Evolutionary conservation across 768 basidiomycete genomes (phyloP), one percentile per base, ranked within the genome.

Genomic region (Lentinula guzmanii): DNA sequence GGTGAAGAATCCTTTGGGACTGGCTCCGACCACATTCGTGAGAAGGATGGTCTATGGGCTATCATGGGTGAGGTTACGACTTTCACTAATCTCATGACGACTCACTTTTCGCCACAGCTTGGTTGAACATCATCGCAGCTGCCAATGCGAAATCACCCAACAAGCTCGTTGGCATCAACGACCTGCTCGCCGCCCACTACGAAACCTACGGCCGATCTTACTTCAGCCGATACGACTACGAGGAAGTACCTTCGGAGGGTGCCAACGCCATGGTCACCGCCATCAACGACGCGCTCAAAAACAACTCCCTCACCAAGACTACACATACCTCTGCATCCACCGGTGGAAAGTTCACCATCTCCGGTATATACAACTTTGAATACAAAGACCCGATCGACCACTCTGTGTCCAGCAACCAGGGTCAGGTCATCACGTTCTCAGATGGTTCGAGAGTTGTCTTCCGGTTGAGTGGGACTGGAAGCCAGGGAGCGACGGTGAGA

Each of bases 1-100:
- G 97, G 97, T 61, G 97, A 99, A 73, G 97, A 99, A 77, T 95
- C 93, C 3, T 99, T 99, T 73, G 97, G 97, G 61, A 99, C 97
- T 7, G 97, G 97, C n/a, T 98, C 96, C 13, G 97, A 99, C 75
- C 97, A 99, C 75, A 96, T 99, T 68, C 91, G 97, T 63, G 97
- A 99, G 80, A 99, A 99, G 82, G 97, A 99, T 68, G 97, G 97
- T 65, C 78, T 99, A 52, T 99, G 97, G 97, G 97, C 97, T 53
- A 82, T 99, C 65, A 80, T 98, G 50, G 95, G 94, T 92, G 65
- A 71, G 91, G 75, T 48, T 42, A 41, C 58, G 3, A 6, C 11
- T 60, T 34, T 41, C 39, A 58, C 48, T 39, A 63, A 63, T 57
- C 46, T 34, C 21, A 31, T 58, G 31, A 62, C 48, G 10, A 63